A percentile compares a stretch with the other conserved stretches of the same genome.
Conservation (phyloP, 345 rosid species). For the Euphorbia lathyris region DNA sequence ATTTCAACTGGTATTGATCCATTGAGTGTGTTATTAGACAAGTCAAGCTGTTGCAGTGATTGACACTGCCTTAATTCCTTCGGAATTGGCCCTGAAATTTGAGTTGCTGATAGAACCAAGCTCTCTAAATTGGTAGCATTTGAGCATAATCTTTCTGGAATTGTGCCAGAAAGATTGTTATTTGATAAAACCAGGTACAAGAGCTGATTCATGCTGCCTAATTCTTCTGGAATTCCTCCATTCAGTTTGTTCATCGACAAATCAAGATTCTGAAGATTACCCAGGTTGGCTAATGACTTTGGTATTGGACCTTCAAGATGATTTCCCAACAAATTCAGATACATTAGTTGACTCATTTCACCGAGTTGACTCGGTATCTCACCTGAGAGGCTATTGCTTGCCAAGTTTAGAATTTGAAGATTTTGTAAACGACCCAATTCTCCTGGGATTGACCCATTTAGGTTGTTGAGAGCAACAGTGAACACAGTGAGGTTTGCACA, state of each 20-base stretch:
- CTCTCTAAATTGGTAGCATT: constrained; percentile 49
- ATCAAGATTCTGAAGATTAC: constrained; percentile 60
- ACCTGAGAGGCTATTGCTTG: constrained; percentile 71
- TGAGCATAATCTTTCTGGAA: constrained; percentile 55
- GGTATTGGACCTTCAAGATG: constrained; percentile 63
- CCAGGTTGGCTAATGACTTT: constrained; percentile 41
- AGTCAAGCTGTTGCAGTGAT: constrained; percentile 66
- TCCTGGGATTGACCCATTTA: constrained; percentile 70
- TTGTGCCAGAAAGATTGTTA: constrained; percentile 55
- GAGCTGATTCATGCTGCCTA: constrained; percentile 68
- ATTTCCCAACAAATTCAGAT: constrained; percentile 67
- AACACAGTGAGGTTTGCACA: constrained; percentile 58
- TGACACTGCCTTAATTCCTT: constrained; percentile 49
- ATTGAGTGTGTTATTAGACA: constrained; percentile 66
- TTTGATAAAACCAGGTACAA: constrained; percentile 51
- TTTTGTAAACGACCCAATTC: constrained; percentile 51
- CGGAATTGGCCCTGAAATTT: constrained; percentile 71
- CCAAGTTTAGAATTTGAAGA: constrained; percentile 61
- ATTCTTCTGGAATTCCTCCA: constrained; percentile 67
- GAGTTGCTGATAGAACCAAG: constrained; percentile 48
- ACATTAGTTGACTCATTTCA: constrained; percentile 52
- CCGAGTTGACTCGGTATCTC: constrained; percentile 62
- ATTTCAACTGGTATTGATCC: constrained; percentile 66
- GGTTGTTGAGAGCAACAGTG: constrained; percentile 51
- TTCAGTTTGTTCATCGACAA: constrained; percentile 64